Percentiles rank a stretch among this genome's conserved stretches.
Conservation (phyloP, 1,139 yeast genomes). For the Pichia sp. region DNA sequence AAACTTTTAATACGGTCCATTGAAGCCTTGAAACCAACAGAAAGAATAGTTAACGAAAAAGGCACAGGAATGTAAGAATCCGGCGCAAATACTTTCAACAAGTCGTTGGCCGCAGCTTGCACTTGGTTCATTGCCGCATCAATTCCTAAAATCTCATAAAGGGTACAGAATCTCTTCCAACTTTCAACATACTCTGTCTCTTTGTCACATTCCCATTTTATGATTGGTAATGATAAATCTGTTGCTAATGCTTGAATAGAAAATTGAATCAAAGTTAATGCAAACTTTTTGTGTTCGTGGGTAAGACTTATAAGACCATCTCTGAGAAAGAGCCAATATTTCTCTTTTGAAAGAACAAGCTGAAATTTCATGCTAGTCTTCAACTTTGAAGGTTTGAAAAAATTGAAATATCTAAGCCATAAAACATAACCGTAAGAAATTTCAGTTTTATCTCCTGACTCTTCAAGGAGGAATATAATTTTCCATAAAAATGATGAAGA, state of each 20-base stretch:
- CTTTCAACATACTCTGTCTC: slow-evolving; percentile 39
- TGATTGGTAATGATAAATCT: slow-evolving; percentile 39
- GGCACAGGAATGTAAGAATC: slow-evolving; percentile 48
- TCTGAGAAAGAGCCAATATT: slow-evolving; percentile 61
- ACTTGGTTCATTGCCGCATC: slow-evolving; percentile 88
- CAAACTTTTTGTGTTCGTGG: slow-evolving; percentile 69
- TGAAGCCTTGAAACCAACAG: slow-evolving; percentile 73
- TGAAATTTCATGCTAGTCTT: slow-evolving; percentile 32
- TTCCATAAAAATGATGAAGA: slow-evolving; percentile 41
- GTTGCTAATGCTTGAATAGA: slow-evolving; percentile 47
- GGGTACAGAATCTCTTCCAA: slow-evolving; percentile 71
- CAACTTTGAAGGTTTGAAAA: slow-evolving; percentile 23
- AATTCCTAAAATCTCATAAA: slow-evolving; percentile 75
- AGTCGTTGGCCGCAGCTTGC: slow-evolving; percentile 68
- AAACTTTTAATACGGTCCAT: slow-evolving; percentile 76
- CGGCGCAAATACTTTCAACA: slow-evolving; percentile 52
- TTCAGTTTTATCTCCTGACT: slow-evolving; percentile 33
- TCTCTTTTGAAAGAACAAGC: slow-evolving; percentile 33
- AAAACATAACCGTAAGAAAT: slow-evolving; percentile 45
- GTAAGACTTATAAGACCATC: slow-evolving; percentile 50
- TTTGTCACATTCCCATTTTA: slow-evolving; percentile 43
- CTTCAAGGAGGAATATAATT: slow-evolving; percentile 37
- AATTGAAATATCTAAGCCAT: slow-evolving; percentile 50
- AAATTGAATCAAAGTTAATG: slow-evolving; percentile 62
- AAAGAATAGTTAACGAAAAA: slow-evolving; percentile 70